phyloP scores from a whole-genome alignment of 2,329 filamentous ascomycete species.

The Penicillium digitatum region DNA sequence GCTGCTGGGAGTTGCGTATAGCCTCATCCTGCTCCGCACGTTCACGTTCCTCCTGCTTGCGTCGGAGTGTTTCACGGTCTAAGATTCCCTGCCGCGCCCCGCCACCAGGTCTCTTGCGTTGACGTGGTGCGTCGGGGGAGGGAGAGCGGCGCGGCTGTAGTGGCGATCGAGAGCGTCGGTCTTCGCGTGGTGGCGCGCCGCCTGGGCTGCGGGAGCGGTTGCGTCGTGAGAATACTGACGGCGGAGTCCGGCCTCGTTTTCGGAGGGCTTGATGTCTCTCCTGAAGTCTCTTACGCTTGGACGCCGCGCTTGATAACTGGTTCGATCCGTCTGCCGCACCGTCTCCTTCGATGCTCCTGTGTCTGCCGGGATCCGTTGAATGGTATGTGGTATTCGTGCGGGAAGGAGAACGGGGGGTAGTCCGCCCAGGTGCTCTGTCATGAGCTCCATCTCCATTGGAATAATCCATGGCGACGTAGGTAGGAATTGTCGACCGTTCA shows the following conservation, averaged over 20 bases:
- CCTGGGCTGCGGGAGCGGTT: slow-evolving; percentile 31
- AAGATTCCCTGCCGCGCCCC: slow-evolving; percentile 41
- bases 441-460: background rate
- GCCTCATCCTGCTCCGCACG: slow-evolving; percentile 40
- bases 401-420: background rate
- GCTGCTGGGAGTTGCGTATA: slow-evolving; percentile 35
- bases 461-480: slow-evolving; percentile 1
- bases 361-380: slow-evolving; percentile 5
- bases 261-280: slow-evolving; percentile 37
- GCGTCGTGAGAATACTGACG: slow-evolving; percentile 41
- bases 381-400: background rate
- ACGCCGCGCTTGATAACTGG: slow-evolving; percentile 26
- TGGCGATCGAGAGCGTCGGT: slow-evolving; percentile 41
- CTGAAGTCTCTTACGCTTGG: slow-evolving; percentile 40
- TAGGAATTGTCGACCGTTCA: background rate
- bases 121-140: slow-evolving; percentile 38
- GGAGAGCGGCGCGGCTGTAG: slow-evolving; percentile 42
- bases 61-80: slow-evolving; percentile 40
- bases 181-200: slow-evolving; percentile 22
- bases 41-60: slow-evolving; percentile 44
- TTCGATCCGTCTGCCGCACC: slow-evolving; percentile 21
- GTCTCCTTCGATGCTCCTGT: slow-evolving; percentile 21
- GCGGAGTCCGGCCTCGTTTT: slow-evolving; percentile 36
- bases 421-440: background rate
- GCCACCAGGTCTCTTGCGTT: slow-evolving; percentile 47